Percentiles rank a stretch among this genome's conserved stretches.
phyloP scores from a whole-genome alignment of 1,284 basidiomycete species.

The Phellinidium pouzarii region DNA sequence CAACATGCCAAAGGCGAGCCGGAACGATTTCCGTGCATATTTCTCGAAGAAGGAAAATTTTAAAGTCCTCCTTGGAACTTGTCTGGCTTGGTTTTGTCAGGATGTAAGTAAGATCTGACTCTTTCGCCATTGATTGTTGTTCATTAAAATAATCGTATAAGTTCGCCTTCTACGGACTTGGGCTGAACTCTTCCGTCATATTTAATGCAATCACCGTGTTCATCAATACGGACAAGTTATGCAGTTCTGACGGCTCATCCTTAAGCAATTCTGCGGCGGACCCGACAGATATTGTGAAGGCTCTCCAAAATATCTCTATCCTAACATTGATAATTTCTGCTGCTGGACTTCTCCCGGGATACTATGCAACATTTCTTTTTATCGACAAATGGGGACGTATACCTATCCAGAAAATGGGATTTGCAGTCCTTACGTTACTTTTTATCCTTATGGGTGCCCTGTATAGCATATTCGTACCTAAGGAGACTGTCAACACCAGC shows the following conservation, averaged over 20 bases:
- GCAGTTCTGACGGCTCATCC: slow-evolving; percentile 30
- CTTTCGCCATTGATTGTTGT: background rate
- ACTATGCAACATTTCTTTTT: slow-evolving; percentile 64
- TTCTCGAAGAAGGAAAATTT: slow-evolving; percentile 59
- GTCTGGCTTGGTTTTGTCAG: slow-evolving; percentile 73
- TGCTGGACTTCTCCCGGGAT: slow-evolving; percentile 70
- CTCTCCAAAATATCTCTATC: slow-evolving; percentile 18
- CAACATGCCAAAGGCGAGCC: slow-evolving; percentile 57
- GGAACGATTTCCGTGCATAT: slow-evolving; percentile 55
- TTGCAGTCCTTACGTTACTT: slow-evolving; percentile 58
- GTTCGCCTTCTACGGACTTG: slow-evolving; percentile 56
- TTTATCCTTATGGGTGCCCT: slow-evolving; percentile 66
- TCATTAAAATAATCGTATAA: slow-evolving; percentile 25
- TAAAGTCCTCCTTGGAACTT: slow-evolving; percentile 57
- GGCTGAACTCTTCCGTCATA: slow-evolving; percentile 52
- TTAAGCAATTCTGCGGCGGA: background rate
- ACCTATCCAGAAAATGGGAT: slow-evolving; percentile 76
- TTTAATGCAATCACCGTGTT: slow-evolving; percentile 22
- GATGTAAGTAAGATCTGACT: slow-evolving; percentile 39
- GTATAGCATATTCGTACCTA: slow-evolving; percentile 59
- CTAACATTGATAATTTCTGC: slow-evolving; percentile 60
- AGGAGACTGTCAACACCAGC: slow-evolving; percentile 44
- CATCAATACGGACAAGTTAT: slow-evolving; percentile 21
- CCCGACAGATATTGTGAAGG: background rate
- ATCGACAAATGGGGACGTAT: slow-evolving; percentile 71